Evolutionary conservation across 2,329 filamentous ascomycete genomes (phyloP), one percentile per base, ranked within the genome.

Genomic region (Scytalidium sp.): DNA sequence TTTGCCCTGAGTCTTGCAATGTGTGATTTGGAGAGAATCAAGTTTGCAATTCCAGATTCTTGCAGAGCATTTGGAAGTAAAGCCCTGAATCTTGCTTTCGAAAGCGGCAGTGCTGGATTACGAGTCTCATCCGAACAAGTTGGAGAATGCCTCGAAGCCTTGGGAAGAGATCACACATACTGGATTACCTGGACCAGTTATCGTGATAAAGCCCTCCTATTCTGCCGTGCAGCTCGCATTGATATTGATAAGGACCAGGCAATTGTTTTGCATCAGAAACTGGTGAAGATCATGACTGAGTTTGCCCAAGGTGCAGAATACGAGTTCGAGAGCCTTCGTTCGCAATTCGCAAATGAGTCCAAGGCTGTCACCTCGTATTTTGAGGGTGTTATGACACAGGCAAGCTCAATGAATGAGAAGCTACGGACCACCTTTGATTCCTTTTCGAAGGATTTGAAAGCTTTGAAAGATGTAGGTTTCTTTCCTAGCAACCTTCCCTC

Each of bases 161-260:
- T 87, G 1, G 75, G 78, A 42, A 72, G 73, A 17, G 71, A 75
- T 20, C 73, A 76, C 1, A 80, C 82, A 41, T 78, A 73, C 62
- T 87, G 83, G 82, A 84, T 75, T 1, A 85, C 81, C 20, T 87
- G 83, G 67, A 81, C 79, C 56, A 84, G 83, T 63, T 79, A 74
- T 50, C 72, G 75, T 49, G 79, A 84, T 49, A 82, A 83, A 55
- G 81, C 81, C 2, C 69, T 81, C 41, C 66, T 81, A 17, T 80
- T 87, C 56, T 87, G 84, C 55, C 76, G 83, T 53, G 81, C 81
- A 22, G 76, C 79, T 40, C 75, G 83, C 32, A 67, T 74, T 40
- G 77, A 82, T 46, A 73, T 79, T 13, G 81, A 85, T 50, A 80
- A 79, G 60, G 64, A 67, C 43, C 60, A 66, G 41, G 47, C 60